Base-by-base conservation (phyloP, 2,329 filamentous ascomycete genomes). In the Geosmithia flava region DNA sequence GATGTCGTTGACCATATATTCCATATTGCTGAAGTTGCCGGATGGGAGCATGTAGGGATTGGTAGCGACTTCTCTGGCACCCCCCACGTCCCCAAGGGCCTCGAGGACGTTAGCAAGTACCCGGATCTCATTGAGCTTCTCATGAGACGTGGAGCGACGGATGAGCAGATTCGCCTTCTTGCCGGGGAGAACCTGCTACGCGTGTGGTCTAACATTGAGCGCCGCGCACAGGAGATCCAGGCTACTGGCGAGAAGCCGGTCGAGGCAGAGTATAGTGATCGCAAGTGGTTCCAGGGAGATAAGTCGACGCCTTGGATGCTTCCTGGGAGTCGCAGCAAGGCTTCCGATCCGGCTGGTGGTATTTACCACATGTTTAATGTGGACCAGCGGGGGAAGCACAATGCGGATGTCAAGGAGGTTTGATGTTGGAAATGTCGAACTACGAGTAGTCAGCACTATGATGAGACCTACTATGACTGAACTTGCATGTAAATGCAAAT, bases 181-280 rank as follows among this genome's bases (percentile, higher is more conserved):
- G 84, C 81, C 0, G 90, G 90, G 0, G 76, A 81, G 2, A 96
- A 96, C 61, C 53, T 95, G 3, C 64, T 96, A 49, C 78, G 90
- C 19, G 89, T 96, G 6, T 95, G 89, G 89, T 74, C 68, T 48
- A 83, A 85, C 20, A 86, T 84, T 1, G 90, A 96, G 53, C 68
- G 65, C 20, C 80, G 94, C 40, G 84, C 86, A 6, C 68, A 68
- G 44, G 67, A 75, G 60, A 61, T 95, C 67, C 83, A 87, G 63
- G 64, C 65, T 2, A 68, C 68, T 2, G 78, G 80, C 48, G 56
- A 58, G 47, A 54, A 55, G 44, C 60, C 60, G 0, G 50, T 55
- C 0, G 61, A 63, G 37, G 59, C 58, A 2, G 59, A 62, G 33
- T 62, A 56, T 20, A 55, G 55, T 20, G 56, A 51, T 3, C 53